phyloP scores from a whole-genome alignment of 176 grass and related monocot species.

The Avena atlantica region DNA sequence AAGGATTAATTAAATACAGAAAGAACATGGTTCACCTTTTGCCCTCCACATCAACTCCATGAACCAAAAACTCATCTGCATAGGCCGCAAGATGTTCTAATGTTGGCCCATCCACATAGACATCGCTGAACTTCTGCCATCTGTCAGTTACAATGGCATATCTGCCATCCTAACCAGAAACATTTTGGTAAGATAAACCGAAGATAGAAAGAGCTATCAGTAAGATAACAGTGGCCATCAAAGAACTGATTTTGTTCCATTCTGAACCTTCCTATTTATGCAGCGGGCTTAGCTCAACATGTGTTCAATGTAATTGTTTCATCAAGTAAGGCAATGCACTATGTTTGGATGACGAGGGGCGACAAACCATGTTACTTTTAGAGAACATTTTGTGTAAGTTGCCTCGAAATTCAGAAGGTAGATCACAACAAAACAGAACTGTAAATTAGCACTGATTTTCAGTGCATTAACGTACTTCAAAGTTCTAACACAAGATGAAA shows the following conservation, averaged over 20 bases:
- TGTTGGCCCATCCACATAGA: conserved; percentile 66
- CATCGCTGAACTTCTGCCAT: conserved; percentile 95
- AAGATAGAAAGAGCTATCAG: conserved; percentile 4
- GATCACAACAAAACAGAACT: background rate
- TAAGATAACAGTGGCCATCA: background rate
- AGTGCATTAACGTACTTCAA: conserved; percentile 9
- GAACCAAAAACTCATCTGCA: conserved; percentile 98
- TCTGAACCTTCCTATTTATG: background rate
- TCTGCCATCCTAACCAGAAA: conserved; percentile 68
- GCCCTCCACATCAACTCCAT: conserved; percentile 95
- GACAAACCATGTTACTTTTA: background rate
- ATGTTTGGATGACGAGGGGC: background rate
- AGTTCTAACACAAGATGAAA: background rate
- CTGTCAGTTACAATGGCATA: conserved; percentile 91
- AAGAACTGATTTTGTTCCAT: background rate
- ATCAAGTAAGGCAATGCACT: background rate
- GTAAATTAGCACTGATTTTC: conserved; percentile 22
- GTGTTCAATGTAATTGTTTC: background rate
- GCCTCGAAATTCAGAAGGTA: background rate
- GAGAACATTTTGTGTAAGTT: background rate
- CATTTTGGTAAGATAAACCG: conserved; percentile 34
- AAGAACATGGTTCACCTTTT: conserved; percentile 67
- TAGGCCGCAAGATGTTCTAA: conserved; percentile 68
- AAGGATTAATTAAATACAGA: conserved; percentile 24
- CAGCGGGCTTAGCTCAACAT: background rate